A percentile compares a stretch with the other conserved stretches of the same genome.
Evolutionary conservation across 805 yeast genomes (phyloP).

Genomic region (Tetrapisispora fleetii): DNA sequence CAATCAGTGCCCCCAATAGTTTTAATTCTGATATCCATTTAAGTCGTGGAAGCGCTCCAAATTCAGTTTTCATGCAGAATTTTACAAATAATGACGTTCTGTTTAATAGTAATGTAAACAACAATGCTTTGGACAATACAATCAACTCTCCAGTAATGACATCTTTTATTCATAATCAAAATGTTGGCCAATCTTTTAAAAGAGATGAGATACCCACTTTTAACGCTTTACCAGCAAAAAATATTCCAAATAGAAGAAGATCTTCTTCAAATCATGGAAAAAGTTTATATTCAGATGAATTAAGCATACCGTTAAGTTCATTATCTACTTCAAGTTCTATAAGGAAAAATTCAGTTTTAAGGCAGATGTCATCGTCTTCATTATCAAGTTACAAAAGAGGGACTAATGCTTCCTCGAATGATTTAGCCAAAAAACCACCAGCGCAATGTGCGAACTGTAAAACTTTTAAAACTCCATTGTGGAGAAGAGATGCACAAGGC

Average conservation of each 20-base stretch:
- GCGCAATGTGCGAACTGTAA: slow-evolving; percentile 76
- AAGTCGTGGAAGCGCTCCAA: slow-evolving; percentile 10
- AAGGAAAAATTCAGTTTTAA: slow-evolving; percentile 20
- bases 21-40: slow-evolving; percentile 18
- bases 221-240: slow-evolving; percentile 1
- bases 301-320: slow-evolving; percentile 11
- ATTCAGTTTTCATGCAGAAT: slow-evolving; percentile 3
- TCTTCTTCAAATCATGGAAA: slow-evolving; percentile 9
- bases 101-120: neutral
- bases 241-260: slow-evolving; percentile 7
- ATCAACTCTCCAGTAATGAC: slow-evolving; percentile 1
- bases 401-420: slow-evolving; percentile 4
- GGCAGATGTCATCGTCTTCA: slow-evolving; percentile 23
- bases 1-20: slow-evolving; percentile 30
- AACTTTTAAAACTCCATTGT: slow-evolving; percentile 85
- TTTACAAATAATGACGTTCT: neutral
- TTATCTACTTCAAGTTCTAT: slow-evolving; percentile 18
- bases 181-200: neutral
- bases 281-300: slow-evolving; percentile 11
- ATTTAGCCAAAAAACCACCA: slow-evolving; percentile 21
- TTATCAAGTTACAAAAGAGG: slow-evolving; percentile 20
- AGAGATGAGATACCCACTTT: neutral
- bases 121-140: neutral
- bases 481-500: slow-evolving; percentile 91
- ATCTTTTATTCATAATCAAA: neutral